Conservation (phyloP, 805 yeast genomes). For the Wickerhamiella nectarea region DNA sequence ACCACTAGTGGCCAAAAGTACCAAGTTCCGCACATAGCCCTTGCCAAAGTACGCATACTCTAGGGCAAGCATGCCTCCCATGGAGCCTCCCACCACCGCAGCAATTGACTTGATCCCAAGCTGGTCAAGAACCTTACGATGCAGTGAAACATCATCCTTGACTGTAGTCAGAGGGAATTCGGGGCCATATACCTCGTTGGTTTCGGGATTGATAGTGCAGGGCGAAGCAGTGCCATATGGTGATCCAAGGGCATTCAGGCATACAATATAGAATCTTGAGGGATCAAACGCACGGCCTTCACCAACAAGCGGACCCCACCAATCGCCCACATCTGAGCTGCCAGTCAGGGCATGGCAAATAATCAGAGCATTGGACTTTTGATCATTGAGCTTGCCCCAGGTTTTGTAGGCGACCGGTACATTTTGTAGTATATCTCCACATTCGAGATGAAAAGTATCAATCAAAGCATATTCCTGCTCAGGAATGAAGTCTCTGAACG, state of each 20-base stretch:
- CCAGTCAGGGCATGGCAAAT: slow-evolving; percentile 95
- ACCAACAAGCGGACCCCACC: slow-evolving; percentile 98
- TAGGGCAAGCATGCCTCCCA: slow-evolving; percentile 96
- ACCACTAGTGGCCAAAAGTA: slow-evolving; percentile 88
- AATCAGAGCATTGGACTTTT: slow-evolving; percentile 65
- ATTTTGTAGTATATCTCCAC: slow-evolving; percentile 56
- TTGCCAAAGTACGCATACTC: slow-evolving; percentile 70
- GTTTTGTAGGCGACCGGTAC: slow-evolving; percentile 93
- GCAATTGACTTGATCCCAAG: slow-evolving; percentile 72
- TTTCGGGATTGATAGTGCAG: slow-evolving; percentile 60
- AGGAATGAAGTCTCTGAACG: slow-evolving; percentile 53
- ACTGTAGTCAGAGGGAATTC: slow-evolving; percentile 88
- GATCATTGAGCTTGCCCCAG: slow-evolving; percentile 75
- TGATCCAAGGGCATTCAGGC: slow-evolving; percentile 86
- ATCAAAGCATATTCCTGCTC: slow-evolving; percentile 69
- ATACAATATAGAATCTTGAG: slow-evolving; percentile 66
- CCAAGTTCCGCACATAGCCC: slow-evolving; percentile 52
- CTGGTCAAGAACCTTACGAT: slow-evolving; percentile 60
- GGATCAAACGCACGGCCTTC: slow-evolving; percentile 83
- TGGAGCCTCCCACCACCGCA: slow-evolving; percentile 86
- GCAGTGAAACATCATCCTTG: slow-evolving; percentile 82
- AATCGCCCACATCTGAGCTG: slow-evolving; percentile 84
- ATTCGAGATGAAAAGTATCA: slow-evolving; percentile 63
- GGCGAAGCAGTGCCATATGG: slow-evolving; percentile 97
- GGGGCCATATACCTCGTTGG: slow-evolving; percentile 79